These are phyloP conservation scores for Gossypium anomalum DNA, from an alignment of 345 rosid species.

Conservation along the genomic window DNA sequence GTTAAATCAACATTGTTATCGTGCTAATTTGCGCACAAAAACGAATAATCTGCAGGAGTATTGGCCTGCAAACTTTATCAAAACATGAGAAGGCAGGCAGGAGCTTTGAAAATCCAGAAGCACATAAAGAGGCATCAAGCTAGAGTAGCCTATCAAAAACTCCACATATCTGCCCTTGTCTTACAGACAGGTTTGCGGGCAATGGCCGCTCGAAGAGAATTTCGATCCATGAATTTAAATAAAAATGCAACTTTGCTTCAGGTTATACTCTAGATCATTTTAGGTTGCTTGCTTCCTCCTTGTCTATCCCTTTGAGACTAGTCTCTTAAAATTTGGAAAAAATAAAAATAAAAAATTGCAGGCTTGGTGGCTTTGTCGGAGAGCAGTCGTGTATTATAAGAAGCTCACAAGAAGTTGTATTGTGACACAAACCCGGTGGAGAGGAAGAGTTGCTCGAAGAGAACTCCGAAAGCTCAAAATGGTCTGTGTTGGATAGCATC, in stretches of 20 bases:
- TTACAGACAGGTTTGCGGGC: slow-evolving; percentile 68
- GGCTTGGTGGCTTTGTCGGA: slow-evolving; percentile 69
- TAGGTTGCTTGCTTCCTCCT: neutral
- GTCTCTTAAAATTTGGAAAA: neutral
- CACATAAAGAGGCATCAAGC: slow-evolving; percentile 42
- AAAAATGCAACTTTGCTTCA: slow-evolving; percentile 65
- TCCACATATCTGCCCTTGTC: slow-evolving; percentile 42
- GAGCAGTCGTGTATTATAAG: slow-evolving; percentile 44
- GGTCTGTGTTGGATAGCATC: slow-evolving; percentile 35
- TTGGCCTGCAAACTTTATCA: slow-evolving; percentile 51
- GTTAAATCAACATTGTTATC: neutral
- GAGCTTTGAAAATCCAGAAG: slow-evolving; percentile 73
- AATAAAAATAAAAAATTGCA: slow-evolving; percentile 23
- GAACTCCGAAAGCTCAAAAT: slow-evolving; percentile 75
- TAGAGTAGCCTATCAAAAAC: slow-evolving; percentile 47
- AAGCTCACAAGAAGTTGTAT: slow-evolving; percentile 59
- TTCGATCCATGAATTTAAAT: slow-evolving; percentile 53
- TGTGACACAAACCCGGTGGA: slow-evolving; percentile 68
- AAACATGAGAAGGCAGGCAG: slow-evolving; percentile 47
- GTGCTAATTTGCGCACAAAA: slow-evolving; percentile 7
- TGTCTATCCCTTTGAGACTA: neutral
- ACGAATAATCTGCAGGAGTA: slow-evolving; percentile 41
- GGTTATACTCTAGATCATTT: slow-evolving; percentile 27
- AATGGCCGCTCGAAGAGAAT: slow-evolving; percentile 60
- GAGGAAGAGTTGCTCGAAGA: slow-evolving; percentile 58